Conservation (phyloP, 805 yeast genomes). For the Kazachstania bromeliacearum region DNA sequence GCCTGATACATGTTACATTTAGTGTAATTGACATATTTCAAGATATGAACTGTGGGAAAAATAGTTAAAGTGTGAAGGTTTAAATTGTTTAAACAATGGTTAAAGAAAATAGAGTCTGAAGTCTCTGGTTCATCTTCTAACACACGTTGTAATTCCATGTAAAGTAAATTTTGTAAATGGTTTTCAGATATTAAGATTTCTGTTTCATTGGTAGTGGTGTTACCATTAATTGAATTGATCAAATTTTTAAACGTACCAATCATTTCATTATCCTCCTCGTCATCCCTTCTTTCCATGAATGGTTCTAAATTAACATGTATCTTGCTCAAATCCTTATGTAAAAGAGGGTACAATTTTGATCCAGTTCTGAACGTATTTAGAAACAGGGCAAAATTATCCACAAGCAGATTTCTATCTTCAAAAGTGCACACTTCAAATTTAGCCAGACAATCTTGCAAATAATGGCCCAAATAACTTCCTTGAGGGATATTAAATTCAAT, state of each 20-base stretch:
- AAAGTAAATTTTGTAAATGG: conserved; percentile 19
- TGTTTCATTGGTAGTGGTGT: not conserved
- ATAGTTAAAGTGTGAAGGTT: conserved; percentile 17
- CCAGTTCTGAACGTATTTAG: no score
- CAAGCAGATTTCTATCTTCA: conserved; percentile 7
- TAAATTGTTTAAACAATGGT: conserved; percentile 3
- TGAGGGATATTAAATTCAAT: conserved; percentile 5
- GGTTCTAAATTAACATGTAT: not conserved
- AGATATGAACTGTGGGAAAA: conserved; percentile 21
- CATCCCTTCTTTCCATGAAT: no score
- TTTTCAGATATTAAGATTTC: conserved; percentile 8
- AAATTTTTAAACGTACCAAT: conserved; percentile 4
- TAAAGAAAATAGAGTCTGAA: not conserved
- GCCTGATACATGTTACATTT: conserved; percentile 18
- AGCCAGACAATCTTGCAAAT: conserved; percentile 8
- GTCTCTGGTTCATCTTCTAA: not conserved
- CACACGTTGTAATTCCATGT: conserved; percentile 13
- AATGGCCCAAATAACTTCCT: conserved; percentile 16
- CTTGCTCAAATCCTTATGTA: no score
- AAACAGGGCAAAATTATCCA: not conserved
- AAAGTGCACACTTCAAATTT: conserved; percentile 13
- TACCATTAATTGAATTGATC: not conserved
- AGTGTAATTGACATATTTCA: conserved; percentile 16
- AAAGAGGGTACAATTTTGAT: not conserved
- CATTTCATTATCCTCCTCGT: conserved; percentile 8